Conservation (phyloP, 148 eudicot genomes). For the Rhododendron griersonianum region DNA sequence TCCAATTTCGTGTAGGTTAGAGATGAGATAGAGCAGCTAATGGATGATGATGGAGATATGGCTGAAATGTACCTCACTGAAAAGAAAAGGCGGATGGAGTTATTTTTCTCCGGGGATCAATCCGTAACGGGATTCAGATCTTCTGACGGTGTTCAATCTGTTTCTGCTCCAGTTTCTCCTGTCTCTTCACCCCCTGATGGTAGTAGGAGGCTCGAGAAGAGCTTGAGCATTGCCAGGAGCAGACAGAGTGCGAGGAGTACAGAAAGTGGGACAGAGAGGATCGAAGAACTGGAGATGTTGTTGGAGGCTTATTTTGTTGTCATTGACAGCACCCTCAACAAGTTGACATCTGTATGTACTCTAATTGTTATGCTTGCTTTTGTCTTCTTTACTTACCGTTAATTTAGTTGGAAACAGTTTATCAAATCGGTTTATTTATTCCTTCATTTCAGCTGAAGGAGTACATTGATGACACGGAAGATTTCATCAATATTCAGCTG, state of each 20-base stretch:
- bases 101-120: constrained; percentile 70
- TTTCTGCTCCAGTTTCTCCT: constrained; percentile 94
- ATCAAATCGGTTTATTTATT: not conserved
- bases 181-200: constrained; percentile 69
- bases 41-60: constrained; percentile 99
- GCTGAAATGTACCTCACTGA: constrained; percentile 99
- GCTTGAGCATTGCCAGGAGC: constrained; percentile 83
- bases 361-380: not conserved
- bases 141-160: constrained; percentile 54
- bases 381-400: not conserved
- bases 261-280: constrained; percentile 62
- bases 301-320: constrained; percentile 97
- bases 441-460: constrained; percentile 80
- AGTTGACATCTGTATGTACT: constrained; percentile 72
- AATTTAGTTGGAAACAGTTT: not conserved
- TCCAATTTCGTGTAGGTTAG: constrained; percentile 51
- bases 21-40: constrained; percentile 98
- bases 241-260: constrained; percentile 78
- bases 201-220: constrained; percentile 69
- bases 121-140: constrained; percentile 59
- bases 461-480: constrained; percentile 98
- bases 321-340: constrained; percentile 93
- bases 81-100: constrained; percentile 80
- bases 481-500: constrained; percentile 94
- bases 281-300: constrained; percentile 95